Evolutionary conservation across 1,284 basidiomycete genomes (phyloP), one percentile per base, ranked within the genome.

Genomic region (Fereydounia khargensis): DNA sequence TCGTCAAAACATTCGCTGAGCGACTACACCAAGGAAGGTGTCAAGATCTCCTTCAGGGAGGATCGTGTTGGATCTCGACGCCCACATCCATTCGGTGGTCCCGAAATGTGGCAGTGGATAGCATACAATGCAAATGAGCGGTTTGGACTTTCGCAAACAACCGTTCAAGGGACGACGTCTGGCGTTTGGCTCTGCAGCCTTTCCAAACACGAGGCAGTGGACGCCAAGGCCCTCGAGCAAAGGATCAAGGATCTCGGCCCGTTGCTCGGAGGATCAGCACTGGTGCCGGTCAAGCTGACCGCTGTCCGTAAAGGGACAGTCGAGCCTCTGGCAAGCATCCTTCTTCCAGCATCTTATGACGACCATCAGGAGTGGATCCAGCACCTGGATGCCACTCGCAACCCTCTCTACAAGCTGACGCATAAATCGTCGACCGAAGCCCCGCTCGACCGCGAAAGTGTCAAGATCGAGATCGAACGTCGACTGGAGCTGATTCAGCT

Each of bases 301-400:
- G 58, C 58, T 8, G 40, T 61, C 2, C 47, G 58, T 13, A 61
- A 61, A 24, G 58, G 58, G 5, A 61, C 53, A 9, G 47, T 61
- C 22, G 42, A 38, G 35, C 39, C 44, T 0, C 40, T 47, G 3
- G 47, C 48, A 42, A 52, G 48, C 19, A 22, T 61, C 19, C 47
- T 61, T 42, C 42, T 61, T 2, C 35, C 58, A 3, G 9, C 42
- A 2, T 22, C 45, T 0, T 56, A 47, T 35, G 45, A 47, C 11
- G 58, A 52, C 19, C 58, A 61, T 6, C 28, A 43, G 10, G n/a
- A 14, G 18, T 61, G 58, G 58, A 28, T 56, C 6, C 52, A 55
- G 1, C 58, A 61, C 28, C 34, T 61, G 3, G 48, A 61, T 16
- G 28, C 52, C 3, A 39, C 38, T 37, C 30, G 47, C 19, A 52